Conservation (phyloP, 148 eudicot genomes). For the Vaccinium vitisidaea region DNA sequence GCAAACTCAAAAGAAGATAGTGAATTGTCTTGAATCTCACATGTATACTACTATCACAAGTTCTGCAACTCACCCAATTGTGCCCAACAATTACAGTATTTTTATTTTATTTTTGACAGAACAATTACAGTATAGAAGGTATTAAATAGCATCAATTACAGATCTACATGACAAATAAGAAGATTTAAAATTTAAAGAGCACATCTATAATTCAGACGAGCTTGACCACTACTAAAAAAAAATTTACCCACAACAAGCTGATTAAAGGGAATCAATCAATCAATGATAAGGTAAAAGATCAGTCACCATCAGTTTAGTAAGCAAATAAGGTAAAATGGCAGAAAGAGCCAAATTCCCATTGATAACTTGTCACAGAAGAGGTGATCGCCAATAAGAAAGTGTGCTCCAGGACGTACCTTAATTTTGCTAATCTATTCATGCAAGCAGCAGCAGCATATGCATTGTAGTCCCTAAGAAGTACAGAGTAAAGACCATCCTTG, state of each 20-base stretch:
- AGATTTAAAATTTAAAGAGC: neutral
- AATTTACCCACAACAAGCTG: neutral
- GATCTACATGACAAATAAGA: neutral
- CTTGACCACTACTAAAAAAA: neutral
- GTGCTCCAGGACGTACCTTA: slow-evolving; percentile 49
- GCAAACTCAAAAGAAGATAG: neutral
- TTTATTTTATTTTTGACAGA: neutral
- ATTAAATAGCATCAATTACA: neutral
- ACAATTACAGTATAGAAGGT: neutral
- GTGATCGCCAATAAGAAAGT: neutral
- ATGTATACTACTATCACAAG: neutral
- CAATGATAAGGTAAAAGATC: neutral
- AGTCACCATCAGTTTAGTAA: neutral
- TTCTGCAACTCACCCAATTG: neutral
- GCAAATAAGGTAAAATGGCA: neutral
- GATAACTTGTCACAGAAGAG: neutral
- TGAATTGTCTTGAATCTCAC: neutral
- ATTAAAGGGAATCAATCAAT: neutral
- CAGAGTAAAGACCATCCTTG: slow-evolving; percentile 91
- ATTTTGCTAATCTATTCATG: slow-evolving; percentile 94
- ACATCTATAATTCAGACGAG: neutral
- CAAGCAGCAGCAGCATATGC: slow-evolving; percentile 87
- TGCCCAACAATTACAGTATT: neutral
- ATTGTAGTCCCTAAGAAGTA: slow-evolving; percentile 91
- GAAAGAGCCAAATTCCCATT: neutral